These are phyloP conservation scores for Pistacia vera DNA, from an alignment of 345 rosid genomes.

Conservation along the genomic window DNA sequence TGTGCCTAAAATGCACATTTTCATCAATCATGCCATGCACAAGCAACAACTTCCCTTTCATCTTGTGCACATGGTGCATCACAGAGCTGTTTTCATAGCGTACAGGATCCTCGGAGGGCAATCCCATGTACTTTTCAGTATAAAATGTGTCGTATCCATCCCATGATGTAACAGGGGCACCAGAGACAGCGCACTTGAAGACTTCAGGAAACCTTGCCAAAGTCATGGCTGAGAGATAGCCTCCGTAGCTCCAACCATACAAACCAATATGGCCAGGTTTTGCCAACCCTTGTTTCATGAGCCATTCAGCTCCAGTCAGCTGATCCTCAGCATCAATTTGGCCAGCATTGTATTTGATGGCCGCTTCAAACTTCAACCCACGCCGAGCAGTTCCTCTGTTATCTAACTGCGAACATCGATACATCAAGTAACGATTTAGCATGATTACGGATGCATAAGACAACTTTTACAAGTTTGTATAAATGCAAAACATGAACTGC, in stretches of 20 bases:
- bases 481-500: not conserved
- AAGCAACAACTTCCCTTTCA: constrained; percentile 66
- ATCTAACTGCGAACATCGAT: constrained; percentile 61
- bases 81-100: constrained; percentile 65
- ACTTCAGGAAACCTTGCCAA: constrained; percentile 67
- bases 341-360: constrained; percentile 62
- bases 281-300: constrained; percentile 76
- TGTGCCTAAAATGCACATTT: constrained; percentile 94
- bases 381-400: constrained; percentile 91
- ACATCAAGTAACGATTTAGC: not conserved
- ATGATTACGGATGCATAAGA: not conserved
- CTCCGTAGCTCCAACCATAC: constrained; percentile 95
- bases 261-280: constrained; percentile 68
- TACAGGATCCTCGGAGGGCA: constrained; percentile 49
- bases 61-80: constrained; percentile 64
- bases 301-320: constrained; percentile 82
- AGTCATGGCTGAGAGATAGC: constrained; percentile 84
- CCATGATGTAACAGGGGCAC: constrained; percentile 97
- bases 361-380: constrained; percentile 85
- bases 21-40: constrained; percentile 98
- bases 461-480: not conserved
- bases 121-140: constrained; percentile 94
- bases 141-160: constrained; percentile 94
- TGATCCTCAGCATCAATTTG: constrained; percentile 78
- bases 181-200: constrained; percentile 73